Conservation (phyloP, 1,284 basidiomycete species). For the Sporisorium iseilematis-ciliati region DNA sequence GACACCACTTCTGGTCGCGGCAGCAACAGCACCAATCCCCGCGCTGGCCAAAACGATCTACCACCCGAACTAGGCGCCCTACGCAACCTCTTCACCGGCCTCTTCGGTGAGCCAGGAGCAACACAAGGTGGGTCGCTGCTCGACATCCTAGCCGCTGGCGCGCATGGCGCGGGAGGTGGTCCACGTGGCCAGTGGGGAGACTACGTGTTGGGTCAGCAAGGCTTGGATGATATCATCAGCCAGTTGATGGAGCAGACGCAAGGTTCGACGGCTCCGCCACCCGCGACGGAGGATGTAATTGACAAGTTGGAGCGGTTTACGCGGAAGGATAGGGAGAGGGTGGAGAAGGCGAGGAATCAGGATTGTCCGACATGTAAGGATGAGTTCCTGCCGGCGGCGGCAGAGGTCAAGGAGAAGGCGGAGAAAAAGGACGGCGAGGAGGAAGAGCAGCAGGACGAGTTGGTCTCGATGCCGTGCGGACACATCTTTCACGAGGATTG, state of each 20-base stretch:
- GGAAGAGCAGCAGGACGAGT: slow-evolving; percentile 52
- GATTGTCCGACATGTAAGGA: slow-evolving; percentile 66
- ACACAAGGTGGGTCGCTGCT: slow-evolving; percentile 43
- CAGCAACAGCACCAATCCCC: not conserved
- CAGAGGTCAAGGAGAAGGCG: not conserved
- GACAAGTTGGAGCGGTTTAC: slow-evolving; percentile 53
- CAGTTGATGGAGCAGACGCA: slow-evolving; percentile 65
- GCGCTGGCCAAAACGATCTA: slow-evolving; percentile 14
- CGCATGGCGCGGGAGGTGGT: slow-evolving; percentile 36
- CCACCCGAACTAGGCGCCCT: slow-evolving; percentile 56
- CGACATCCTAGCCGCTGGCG: slow-evolving; percentile 45
- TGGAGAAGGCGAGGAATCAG: slow-evolving; percentile 50
- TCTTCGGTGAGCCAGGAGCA: slow-evolving; percentile 50
- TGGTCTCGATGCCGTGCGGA: slow-evolving; percentile 58
- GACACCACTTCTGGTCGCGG: not conserved
- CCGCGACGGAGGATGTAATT: slow-evolving; percentile 58
- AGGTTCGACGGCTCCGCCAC: slow-evolving; percentile 54
- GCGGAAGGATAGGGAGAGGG: slow-evolving; percentile 24
- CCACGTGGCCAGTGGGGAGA: slow-evolving; percentile 53
- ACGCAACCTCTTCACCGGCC: slow-evolving; percentile 53
- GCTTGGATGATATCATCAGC: slow-evolving; percentile 63
- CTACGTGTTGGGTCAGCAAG: slow-evolving; percentile 60
- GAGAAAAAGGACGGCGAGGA: slow-evolving; percentile 2
- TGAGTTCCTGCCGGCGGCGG: slow-evolving; percentile 40
- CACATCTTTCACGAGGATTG: slow-evolving; percentile 64